phyloP scores from a whole-genome alignment of 2,329 filamentous ascomycete species.

The Penicillium vulpinum region DNA sequence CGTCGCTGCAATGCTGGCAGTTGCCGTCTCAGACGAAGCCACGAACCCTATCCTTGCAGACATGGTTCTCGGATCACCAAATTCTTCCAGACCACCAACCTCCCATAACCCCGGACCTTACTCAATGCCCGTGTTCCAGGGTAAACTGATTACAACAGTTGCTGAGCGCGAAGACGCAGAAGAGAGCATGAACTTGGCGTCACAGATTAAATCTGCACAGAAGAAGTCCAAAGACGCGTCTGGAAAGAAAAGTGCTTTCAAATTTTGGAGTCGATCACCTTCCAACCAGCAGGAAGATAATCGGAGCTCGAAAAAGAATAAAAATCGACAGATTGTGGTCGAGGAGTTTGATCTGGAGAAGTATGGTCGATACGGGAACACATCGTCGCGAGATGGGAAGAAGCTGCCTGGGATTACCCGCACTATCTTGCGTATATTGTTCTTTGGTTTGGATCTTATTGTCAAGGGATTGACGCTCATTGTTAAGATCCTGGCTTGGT shows the following conservation, averaged over 20 bases:
- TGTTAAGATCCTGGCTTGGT: conserved; percentile 45
- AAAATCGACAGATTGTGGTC: conserved; percentile 37
- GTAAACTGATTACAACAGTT: conserved; percentile 37
- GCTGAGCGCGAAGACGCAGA: conserved; percentile 47
- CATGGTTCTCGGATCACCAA: conserved; percentile 32
- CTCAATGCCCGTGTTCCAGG: conserved; percentile 24
- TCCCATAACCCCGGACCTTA: conserved; percentile 5
- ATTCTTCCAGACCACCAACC: conserved; percentile 11
- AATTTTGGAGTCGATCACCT: conserved; percentile 15
- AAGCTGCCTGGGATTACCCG: conserved; percentile 42
- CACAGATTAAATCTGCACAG: conserved; percentile 31
- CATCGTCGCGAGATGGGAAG: conserved; percentile 39
- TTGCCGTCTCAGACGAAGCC: conserved; percentile 46
- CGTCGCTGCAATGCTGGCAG: conserved; percentile 47
- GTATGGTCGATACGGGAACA: conserved; percentile 42
- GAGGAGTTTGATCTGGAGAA: conserved; percentile 50
- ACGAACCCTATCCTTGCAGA: conserved; percentile 42
- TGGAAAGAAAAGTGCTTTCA: conserved; percentile 17
- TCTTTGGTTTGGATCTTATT: conserved; percentile 40
- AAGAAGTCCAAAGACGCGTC: conserved; percentile 13
- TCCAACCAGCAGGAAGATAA: not conserved
- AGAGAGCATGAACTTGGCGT: conserved; percentile 39
- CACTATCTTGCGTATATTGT: conserved; percentile 37
- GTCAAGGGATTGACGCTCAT: conserved; percentile 39
- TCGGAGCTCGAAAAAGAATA: conserved; percentile 16